Conservation (phyloP, 306 rosid genomes). For the Luffa aegyptiaca region DNA sequence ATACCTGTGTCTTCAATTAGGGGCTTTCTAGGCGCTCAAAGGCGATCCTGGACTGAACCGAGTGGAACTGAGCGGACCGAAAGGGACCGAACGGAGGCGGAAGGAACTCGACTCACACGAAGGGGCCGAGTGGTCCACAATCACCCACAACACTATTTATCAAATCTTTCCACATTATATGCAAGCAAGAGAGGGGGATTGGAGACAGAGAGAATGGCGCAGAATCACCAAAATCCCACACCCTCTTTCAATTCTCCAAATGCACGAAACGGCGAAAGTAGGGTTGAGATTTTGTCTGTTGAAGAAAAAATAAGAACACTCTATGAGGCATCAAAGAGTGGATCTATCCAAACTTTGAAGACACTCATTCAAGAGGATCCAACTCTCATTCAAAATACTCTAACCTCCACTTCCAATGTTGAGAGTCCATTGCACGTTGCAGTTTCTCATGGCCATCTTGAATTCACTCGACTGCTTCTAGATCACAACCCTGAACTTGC, state of each 20-base stretch:
- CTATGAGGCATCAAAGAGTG: not conserved
- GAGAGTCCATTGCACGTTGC: not conserved
- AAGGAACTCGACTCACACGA: no score
- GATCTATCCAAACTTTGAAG: not conserved
- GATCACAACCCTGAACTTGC: slow-evolving; percentile 1
- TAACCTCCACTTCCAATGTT: not conserved
- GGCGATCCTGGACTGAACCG: no score
- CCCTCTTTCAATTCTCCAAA: no score
- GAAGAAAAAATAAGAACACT: not conserved
- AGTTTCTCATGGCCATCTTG: not conserved
- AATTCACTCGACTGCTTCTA: not conserved
- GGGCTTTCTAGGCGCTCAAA: no score
- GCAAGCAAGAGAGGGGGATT: not conserved
- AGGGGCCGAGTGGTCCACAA: no score
- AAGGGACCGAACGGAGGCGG: no score
- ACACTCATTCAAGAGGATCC: not conserved
- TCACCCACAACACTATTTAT: no score
- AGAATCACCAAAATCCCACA: not conserved
- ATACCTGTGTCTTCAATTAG: no score
- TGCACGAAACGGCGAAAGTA: no score
- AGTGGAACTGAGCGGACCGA: no score
- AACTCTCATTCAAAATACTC: not conserved
- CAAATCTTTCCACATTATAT: no score
- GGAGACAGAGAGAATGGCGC: not conserved
- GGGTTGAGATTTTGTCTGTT: no score